These are phyloP conservation scores for Oemleria cerasiformis DNA, from an alignment of 306 rosid species.

Conservation along the genomic window DNA sequence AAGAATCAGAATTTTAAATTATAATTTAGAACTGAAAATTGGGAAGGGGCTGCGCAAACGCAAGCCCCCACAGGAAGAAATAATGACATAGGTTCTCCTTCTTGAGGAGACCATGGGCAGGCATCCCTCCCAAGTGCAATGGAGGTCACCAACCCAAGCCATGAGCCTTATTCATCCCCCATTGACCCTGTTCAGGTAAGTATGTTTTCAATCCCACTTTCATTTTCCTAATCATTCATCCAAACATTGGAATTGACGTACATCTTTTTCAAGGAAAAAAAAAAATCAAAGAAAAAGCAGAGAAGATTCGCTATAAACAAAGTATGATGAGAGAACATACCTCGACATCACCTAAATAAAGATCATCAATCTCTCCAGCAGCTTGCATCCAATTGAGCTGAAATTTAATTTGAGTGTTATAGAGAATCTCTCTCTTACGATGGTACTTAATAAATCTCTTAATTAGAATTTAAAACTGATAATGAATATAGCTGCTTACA, in stretches of 20 bases:
- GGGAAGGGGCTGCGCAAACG: constrained; percentile 51
- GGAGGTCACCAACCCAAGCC: constrained; percentile 48
- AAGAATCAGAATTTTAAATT: too few relatives aligned
- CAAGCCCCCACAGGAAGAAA: constrained; percentile 56
- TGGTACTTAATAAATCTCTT: background rate
- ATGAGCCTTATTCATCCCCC: constrained; percentile 26
- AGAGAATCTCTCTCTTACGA: constrained; percentile 7
- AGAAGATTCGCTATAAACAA: too few relatives aligned
- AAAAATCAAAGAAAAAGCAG: background rate
- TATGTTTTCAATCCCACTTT: too few relatives aligned
- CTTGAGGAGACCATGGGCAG: constrained; percentile 40
- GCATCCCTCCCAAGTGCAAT: constrained; percentile 48
- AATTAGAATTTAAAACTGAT: constrained; percentile 5
- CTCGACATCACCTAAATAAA: constrained; percentile 89
- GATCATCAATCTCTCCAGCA: constrained; percentile 87
- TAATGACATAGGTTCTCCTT: constrained; percentile 52
- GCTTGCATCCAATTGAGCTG: constrained; percentile 75
- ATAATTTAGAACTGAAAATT: too few relatives aligned
- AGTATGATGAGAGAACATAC: constrained; percentile 32
- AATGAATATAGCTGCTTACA: constrained; percentile 52
- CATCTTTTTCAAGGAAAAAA: background rate
- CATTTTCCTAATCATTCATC: background rate
- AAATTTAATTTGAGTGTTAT: constrained; percentile 31
- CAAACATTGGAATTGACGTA: background rate
- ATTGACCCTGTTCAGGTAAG: constrained; percentile 51